A percentile compares a stretch with the other conserved stretches of the same genome.
Conservation (phyloP, 2,329 filamentous ascomycete species). For the Aspergillus latus region DNA sequence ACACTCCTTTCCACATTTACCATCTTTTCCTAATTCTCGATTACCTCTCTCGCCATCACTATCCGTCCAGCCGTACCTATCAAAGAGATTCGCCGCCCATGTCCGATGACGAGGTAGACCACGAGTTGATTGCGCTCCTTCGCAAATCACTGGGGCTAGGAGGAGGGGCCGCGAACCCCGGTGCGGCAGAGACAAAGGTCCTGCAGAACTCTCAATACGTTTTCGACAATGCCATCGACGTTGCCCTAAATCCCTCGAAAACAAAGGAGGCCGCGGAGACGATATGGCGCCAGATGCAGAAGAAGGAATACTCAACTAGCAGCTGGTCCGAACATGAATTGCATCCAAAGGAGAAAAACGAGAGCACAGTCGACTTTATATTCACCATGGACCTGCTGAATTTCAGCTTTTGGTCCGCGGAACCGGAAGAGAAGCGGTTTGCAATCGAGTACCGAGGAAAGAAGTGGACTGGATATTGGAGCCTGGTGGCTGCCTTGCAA, state of each 20-base stretch:
- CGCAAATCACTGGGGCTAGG: slow-evolving; percentile 73
- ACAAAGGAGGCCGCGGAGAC: slow-evolving; percentile 78
- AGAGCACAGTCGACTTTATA: slow-evolving; percentile 81
- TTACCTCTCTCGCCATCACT: not conserved
- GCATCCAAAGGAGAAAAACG: slow-evolving; percentile 80
- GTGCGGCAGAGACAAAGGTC: slow-evolving; percentile 73
- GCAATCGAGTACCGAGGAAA: slow-evolving; percentile 77
- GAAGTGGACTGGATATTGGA: slow-evolving; percentile 94
- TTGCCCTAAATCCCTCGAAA: slow-evolving; percentile 78
- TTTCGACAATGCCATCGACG: slow-evolving; percentile 89
- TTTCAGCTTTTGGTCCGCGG: slow-evolving; percentile 93
- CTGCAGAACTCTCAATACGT: slow-evolving; percentile 80
- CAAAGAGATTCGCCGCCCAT: slow-evolving; percentile 47
- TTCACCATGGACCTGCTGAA: slow-evolving; percentile 97
- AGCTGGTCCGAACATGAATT: slow-evolving; percentile 88
- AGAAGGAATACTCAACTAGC: slow-evolving; percentile 74
- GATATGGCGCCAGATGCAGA: slow-evolving; percentile 80
- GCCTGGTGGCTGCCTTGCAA: slow-evolving; percentile 81
- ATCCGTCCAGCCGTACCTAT: not conserved
- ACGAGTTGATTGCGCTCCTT: slow-evolving; percentile 80
- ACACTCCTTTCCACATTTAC: no score
- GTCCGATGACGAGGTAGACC: slow-evolving; percentile 91
- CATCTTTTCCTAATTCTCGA: not conserved
- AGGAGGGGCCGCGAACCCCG: slow-evolving; percentile 54
- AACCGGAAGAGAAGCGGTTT: slow-evolving; percentile 69